Conservation (phyloP, 352 stramenopile genomes). For the Phytopythium chamaehyphon region DNA sequence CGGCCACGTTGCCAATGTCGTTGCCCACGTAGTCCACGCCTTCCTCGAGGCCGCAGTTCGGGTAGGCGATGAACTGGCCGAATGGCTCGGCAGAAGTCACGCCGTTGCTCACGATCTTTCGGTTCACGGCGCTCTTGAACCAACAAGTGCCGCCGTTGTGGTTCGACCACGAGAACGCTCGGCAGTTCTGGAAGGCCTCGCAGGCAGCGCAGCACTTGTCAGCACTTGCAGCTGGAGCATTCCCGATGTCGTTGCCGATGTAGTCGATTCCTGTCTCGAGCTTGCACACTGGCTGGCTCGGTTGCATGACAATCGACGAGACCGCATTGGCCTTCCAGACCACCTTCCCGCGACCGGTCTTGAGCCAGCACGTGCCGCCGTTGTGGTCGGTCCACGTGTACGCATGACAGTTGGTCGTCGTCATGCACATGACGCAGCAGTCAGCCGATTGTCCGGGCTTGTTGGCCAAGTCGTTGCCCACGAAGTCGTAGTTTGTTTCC, state of each 20-base stretch:
- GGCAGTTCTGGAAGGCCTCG: conserved; percentile 22
- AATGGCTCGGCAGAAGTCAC: not conserved
- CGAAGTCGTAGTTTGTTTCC: conserved; percentile 4
- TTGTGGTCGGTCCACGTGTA: conserved; percentile 33
- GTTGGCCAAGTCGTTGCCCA: conserved; percentile 7
- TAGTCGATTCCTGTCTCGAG: conserved; percentile 17
- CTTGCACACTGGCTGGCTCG: not conserved
- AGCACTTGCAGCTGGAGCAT: not conserved
- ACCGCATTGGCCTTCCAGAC: conserved; percentile 9
- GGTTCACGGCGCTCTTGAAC: conserved; percentile 34
- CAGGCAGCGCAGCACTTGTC: conserved; percentile 13
- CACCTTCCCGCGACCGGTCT: conserved; percentile 28
- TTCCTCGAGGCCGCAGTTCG: conserved; percentile 21
- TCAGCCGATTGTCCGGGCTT: not conserved
- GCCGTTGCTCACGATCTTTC: conserved; percentile 8
- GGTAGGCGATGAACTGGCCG: not conserved
- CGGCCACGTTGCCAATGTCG: conserved; percentile 22
- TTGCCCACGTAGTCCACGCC: conserved; percentile 18
- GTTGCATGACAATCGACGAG: conserved; percentile 3
- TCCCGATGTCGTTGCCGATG: conserved; percentile 18
- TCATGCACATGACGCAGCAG: not conserved
- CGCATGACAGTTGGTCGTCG: not conserved
- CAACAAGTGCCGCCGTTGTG: conserved; percentile 51
- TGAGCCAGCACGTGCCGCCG: conserved; percentile 57
- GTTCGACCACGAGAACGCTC: conserved; percentile 47